phyloP scores from a whole-genome alignment of 2,329 filamentous ascomycete genomes.

The Amauroascus niger region DNA sequence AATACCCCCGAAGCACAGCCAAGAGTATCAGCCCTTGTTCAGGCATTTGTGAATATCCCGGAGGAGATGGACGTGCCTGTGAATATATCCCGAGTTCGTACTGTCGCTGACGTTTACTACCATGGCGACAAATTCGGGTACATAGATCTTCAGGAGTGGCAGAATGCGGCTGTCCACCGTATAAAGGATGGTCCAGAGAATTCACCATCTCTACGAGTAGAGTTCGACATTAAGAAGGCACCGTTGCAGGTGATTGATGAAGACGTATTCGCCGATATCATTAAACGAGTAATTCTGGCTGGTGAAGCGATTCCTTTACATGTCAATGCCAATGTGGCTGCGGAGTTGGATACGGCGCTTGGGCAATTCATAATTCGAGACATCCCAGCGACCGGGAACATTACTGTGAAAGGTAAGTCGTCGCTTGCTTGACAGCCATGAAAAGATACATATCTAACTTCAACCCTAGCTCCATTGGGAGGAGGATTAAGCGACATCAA shows the following conservation, averaged over 20 bases:
- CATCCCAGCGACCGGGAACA: constrained; percentile 71
- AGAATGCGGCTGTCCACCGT: constrained; percentile 69
- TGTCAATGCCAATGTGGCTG: constrained; percentile 71
- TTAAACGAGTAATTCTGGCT: constrained; percentile 72
- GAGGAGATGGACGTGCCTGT: constrained; percentile 79
- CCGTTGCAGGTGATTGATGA: constrained; percentile 75
- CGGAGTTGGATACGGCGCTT: constrained; percentile 69
- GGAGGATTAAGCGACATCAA: constrained; percentile 43
- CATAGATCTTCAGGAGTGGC: constrained; percentile 72
- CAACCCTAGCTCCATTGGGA: constrained; percentile 48
- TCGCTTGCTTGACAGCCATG: constrained; percentile 21
- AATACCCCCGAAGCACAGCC: constrained; percentile 63
- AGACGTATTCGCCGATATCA: constrained; percentile 66
- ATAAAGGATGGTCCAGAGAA: constrained; percentile 49
- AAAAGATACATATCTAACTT: constrained; percentile 21
- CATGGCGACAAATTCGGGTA: constrained; percentile 66
- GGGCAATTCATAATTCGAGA: constrained; percentile 71
- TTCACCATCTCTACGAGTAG: constrained; percentile 58
- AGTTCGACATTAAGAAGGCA: constrained; percentile 65
- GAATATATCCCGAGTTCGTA: constrained; percentile 64
- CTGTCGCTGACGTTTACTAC: constrained; percentile 73
- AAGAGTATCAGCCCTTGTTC: constrained; percentile 70
- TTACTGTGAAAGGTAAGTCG: constrained; percentile 88
- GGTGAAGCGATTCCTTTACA: constrained; percentile 58
- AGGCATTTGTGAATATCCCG: constrained; percentile 68